Evolutionary conservation across 805 yeast genomes (phyloP).

Genomic region (Spathaspora hagerdaliae): DNA sequence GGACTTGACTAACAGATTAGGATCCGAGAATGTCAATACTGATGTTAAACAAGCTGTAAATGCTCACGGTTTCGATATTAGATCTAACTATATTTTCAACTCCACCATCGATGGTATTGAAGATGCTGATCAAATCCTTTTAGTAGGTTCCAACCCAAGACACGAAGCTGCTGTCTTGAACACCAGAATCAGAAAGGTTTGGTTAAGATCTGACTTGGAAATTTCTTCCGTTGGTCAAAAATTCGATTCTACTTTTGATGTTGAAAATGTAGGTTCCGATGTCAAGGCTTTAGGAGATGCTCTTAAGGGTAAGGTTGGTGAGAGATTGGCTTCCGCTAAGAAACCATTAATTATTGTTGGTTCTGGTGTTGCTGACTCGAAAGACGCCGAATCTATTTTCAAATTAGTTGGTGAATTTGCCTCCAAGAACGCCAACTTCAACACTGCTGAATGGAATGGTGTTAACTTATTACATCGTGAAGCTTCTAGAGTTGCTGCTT

Average conservation of each 20-base stretch:
- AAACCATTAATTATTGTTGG: slow-evolving; percentile 80
- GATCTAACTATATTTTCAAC: slow-evolving; percentile 79
- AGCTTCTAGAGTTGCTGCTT: slow-evolving; percentile 84
- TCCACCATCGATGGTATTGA: slow-evolving; percentile 75
- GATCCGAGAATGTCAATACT: slow-evolving; percentile 75
- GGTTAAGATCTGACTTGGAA: slow-evolving; percentile 67
- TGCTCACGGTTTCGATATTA: slow-evolving; percentile 66
- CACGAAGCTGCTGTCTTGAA: slow-evolving; percentile 87
- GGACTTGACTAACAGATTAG: slow-evolving; percentile 71
- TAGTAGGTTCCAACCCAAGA: slow-evolving; percentile 85
- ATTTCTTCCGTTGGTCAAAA: slow-evolving; percentile 70
- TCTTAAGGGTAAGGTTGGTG: slow-evolving; percentile 64
- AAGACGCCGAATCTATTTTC: slow-evolving; percentile 60
- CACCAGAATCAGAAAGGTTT: slow-evolving; percentile 75
- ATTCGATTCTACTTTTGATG: slow-evolving; percentile 73
- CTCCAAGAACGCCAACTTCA: slow-evolving; percentile 50
- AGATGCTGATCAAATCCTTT: slow-evolving; percentile 74
- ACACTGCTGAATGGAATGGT: slow-evolving; percentile 77
- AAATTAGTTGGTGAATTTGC: slow-evolving; percentile 60
- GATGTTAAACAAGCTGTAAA: slow-evolving; percentile 58
- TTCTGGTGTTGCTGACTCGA: slow-evolving; percentile 67
- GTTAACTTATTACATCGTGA: slow-evolving; percentile 76
- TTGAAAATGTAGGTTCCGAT: slow-evolving; percentile 59
- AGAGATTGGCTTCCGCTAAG: slow-evolving; percentile 60
- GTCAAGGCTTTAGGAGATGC: slow-evolving; percentile 57